A percentile compares a stretch with the other conserved stretches of the same genome.
These are phyloP conservation scores for Astragalus membranaceus DNA, from an alignment of 306 rosid species.

Conservation along the genomic window DNA sequence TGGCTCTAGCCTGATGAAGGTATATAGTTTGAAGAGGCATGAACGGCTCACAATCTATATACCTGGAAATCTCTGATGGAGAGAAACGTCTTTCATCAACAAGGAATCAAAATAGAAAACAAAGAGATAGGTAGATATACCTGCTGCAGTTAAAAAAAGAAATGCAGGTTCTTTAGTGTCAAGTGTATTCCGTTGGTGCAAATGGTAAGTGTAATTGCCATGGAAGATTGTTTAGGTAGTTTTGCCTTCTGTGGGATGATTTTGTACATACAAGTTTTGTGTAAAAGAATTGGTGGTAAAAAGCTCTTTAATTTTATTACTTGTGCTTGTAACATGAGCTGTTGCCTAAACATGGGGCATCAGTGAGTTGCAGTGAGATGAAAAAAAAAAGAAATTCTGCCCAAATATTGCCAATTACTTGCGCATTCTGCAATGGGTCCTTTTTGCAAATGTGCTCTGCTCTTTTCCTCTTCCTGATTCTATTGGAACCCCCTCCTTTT, in stretches of 20 bases:
- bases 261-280: constrained; percentile 21
- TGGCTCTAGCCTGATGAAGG: not conserved
- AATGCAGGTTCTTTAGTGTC: constrained; percentile 16
- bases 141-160: constrained; percentile 12
- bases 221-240: constrained; percentile 22
- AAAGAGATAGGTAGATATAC: not conserved
- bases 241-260: constrained; percentile 20
- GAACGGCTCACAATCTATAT: constrained; percentile 24
- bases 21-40: constrained; percentile 37
- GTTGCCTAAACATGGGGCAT: constrained; percentile 21
- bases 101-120: constrained; percentile 13
- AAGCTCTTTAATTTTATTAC: not conserved
- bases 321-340: not conserved
- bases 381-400: not conserved
- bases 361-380: constrained; percentile 9
- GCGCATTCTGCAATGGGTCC: not conserved
- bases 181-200: constrained; percentile 26
- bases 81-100: not conserved
- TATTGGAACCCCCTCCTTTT: not conserved
- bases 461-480: not conserved
- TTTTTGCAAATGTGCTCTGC: not conserved
- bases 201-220: constrained; percentile 11
- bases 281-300: constrained; percentile 1
- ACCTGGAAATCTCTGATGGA: constrained; percentile 15
- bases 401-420: constrained; percentile 17